phyloP scores from a whole-genome alignment of 1,139 yeast species.

The Saccharomycopsis hybrid region DNA sequence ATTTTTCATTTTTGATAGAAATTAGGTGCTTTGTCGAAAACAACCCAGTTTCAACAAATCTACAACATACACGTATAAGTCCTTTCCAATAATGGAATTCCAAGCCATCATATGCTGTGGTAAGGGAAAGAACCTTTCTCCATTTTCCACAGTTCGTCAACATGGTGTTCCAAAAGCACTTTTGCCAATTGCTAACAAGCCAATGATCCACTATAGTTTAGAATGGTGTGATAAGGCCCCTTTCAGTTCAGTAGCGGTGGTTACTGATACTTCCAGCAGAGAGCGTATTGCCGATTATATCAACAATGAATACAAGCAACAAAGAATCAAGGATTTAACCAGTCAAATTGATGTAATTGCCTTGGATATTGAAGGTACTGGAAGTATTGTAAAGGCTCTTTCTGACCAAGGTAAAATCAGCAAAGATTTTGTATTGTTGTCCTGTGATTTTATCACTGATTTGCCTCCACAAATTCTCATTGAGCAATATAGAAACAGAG shows the following conservation, averaged over 20 bases:
- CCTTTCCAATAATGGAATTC: constrained; percentile 57
- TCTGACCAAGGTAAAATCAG: constrained; percentile 27
- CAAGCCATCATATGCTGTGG: constrained; percentile 92
- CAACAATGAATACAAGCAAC: constrained; percentile 28
- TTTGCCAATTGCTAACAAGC: constrained; percentile 82
- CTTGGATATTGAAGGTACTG: constrained; percentile 48
- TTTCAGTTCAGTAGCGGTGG: constrained; percentile 54
- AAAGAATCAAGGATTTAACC: constrained; percentile 26
- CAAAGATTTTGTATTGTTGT: constrained; percentile 67
- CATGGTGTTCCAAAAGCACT: constrained; percentile 76
- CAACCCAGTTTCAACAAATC: too few species aligned
- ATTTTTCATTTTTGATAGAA: too few species aligned
- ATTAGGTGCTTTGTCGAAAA: too few species aligned
- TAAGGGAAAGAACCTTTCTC: constrained; percentile 63
- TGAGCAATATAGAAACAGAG: constrained; percentile 72
- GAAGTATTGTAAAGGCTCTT: constrained; percentile 39
- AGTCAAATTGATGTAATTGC: constrained; percentile 42
- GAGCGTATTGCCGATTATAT: constrained; percentile 28
- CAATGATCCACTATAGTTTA: constrained; percentile 82
- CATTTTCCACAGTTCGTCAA: constrained; percentile 51
- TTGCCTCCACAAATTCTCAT: constrained; percentile 84
- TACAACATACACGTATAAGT: too few species aligned
- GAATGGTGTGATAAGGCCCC: constrained; percentile 93
- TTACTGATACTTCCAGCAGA: constrained; percentile 38
- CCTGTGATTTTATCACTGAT: constrained; percentile 91